Percentiles rank a stretch among this genome's conserved stretches.
phyloP scores from a whole-genome alignment of 768 basidiomycete species.

The Flagelloscypha sp. region DNA sequence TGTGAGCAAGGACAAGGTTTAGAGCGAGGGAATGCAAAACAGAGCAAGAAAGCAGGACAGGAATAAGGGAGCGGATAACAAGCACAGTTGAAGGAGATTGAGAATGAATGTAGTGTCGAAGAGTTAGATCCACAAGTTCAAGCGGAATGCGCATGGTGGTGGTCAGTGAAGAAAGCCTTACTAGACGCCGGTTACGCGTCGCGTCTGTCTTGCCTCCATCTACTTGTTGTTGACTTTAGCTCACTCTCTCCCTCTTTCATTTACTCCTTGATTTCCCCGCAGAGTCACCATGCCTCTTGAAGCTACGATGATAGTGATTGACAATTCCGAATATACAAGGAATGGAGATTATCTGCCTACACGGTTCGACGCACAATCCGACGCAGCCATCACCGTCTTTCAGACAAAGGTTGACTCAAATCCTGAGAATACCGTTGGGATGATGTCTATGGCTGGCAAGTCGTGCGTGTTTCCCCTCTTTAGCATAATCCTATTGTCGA shows the following conservation, averaged over 20 bases:
- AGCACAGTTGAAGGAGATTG: too few relatives aligned
- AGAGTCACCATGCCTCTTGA: slow-evolving; percentile 78
- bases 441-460: slow-evolving; percentile 98
- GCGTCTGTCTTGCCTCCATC: too few relatives aligned
- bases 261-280: background rate
- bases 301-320: slow-evolving; percentile 95
- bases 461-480: slow-evolving; percentile 43
- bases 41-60: too few relatives aligned
- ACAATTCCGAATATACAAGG: slow-evolving; percentile 97
- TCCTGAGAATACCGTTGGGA: slow-evolving; percentile 93
- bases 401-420: slow-evolving; percentile 92
- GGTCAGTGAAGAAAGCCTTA: too few relatives aligned
- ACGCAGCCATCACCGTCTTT: slow-evolving; percentile 86
- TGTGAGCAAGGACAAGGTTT: too few relatives aligned
- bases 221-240: background rate
- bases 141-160: too few relatives aligned
- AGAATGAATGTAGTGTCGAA: too few relatives aligned
- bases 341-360: slow-evolving; percentile 88
- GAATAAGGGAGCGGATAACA: too few relatives aligned
- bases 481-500: background rate
- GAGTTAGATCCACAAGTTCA: too few relatives aligned
- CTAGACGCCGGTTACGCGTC: too few relatives aligned
- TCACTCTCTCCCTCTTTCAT: background rate
- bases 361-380: slow-evolving; percentile 84
- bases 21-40: too few relatives aligned